These are phyloP conservation scores for Neopestalotiopsis rosae DNA, from an alignment of 2,329 filamentous ascomycete genomes.

Conservation along the genomic window DNA sequence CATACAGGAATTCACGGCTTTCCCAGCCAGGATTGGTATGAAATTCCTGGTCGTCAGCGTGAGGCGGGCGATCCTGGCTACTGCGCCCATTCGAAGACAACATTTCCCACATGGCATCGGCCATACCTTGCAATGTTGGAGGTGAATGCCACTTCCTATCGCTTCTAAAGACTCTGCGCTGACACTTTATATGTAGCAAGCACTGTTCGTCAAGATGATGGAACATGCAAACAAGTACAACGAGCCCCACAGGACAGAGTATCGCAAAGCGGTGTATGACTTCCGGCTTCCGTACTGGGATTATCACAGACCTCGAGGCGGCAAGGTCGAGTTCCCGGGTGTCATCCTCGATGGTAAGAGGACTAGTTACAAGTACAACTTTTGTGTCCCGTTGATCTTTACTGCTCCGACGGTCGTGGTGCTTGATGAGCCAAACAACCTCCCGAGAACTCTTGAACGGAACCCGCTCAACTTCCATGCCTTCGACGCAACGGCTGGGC, in stretches of 20 bases:
- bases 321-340: background rate
- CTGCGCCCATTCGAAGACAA: background rate
- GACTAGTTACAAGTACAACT: conserved; percentile 1
- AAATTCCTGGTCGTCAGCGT: background rate
- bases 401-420: background rate
- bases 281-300: conserved; percentile 4
- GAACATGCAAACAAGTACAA: conserved; percentile 1
- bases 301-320: background rate
- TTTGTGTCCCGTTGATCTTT: conserved; percentile 3
- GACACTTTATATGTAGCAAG: background rate
- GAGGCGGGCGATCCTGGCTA: background rate
- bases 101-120: background rate
- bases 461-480: conserved; percentile 1
- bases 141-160: background rate
- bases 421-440: background rate
- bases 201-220: conserved; percentile 5
- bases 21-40: background rate
- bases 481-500: background rate
- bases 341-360: conserved; percentile 1
- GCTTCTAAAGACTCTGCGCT: background rate
- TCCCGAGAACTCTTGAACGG: background rate
- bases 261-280: background rate
- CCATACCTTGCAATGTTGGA: conserved; percentile 1
- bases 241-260: background rate
- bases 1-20: conserved; percentile 1